phyloP scores from a whole-genome alignment of 805 yeast genomes.

The Limtongia smithiae region DNA sequence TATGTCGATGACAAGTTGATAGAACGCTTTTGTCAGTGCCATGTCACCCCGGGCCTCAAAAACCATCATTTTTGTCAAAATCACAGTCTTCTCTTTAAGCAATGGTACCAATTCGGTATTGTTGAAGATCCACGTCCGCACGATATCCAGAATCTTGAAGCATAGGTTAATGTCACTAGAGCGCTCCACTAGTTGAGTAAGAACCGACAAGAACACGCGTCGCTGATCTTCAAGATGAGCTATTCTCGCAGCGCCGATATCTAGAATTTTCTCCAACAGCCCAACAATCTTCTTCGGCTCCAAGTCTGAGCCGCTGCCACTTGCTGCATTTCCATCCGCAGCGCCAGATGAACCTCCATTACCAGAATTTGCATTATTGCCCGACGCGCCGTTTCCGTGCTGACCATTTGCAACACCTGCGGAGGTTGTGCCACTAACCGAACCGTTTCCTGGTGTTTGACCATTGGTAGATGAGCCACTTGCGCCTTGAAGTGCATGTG shows the following conservation, averaged over 20 bases:
- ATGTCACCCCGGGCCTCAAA: slow-evolving; percentile 87
- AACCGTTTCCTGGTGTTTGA: neutral
- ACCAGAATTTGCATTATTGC: neutral
- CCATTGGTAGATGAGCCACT: slow-evolving; percentile 9
- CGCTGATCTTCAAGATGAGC: slow-evolving; percentile 90
- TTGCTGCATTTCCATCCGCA: slow-evolving; percentile 2
- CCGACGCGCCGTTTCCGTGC: too few species aligned
- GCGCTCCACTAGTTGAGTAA: slow-evolving; percentile 87
- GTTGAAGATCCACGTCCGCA: slow-evolving; percentile 85
- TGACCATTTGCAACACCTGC: too few species aligned
- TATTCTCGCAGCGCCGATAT: slow-evolving; percentile 74
- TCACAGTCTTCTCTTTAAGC: slow-evolving; percentile 91
- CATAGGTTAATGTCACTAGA: slow-evolving; percentile 74
- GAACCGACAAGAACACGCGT: slow-evolving; percentile 74
- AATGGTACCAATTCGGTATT: slow-evolving; percentile 85
- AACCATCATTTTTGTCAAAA: slow-evolving; percentile 86
- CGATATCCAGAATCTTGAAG: slow-evolving; percentile 69
- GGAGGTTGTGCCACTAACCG: too few species aligned
- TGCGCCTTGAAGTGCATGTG: neutral
- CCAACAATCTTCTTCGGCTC: slow-evolving; percentile 80
- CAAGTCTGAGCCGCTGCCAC: slow-evolving; percentile 44
- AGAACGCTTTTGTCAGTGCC: slow-evolving; percentile 69
- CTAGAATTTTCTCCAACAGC: slow-evolving; percentile 69
- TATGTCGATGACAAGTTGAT: slow-evolving; percentile 79
- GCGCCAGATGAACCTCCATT: slow-evolving; percentile 9